phyloP scores from a whole-genome alignment of 23 red algal genomes.

The Gracilaria domingensis region DNA sequence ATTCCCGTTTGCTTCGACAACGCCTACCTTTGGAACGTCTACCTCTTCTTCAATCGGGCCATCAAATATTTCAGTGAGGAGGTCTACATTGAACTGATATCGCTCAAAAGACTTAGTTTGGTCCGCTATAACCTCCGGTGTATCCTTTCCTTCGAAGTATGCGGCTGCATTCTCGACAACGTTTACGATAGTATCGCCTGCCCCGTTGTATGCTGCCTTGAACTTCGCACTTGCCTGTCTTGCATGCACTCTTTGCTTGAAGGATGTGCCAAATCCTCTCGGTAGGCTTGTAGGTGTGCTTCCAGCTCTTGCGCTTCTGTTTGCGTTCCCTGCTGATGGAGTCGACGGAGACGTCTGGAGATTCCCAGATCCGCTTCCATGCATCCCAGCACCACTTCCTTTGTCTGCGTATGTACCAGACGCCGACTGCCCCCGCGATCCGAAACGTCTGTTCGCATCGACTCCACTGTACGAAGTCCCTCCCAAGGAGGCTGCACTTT shows the following conservation, averaged over 20 bases:
- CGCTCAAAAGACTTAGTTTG: constrained; percentile 69
- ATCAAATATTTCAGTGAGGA: constrained; percentile 73
- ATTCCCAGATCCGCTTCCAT: not conserved
- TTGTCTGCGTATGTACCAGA: constrained; percentile 14
- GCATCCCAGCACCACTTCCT: not conserved
- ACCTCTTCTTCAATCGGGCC: constrained; percentile 40
- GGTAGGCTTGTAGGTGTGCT: constrained; percentile 21
- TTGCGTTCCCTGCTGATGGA: constrained; percentile 24
- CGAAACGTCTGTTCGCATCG: constrained; percentile 15
- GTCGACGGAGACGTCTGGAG: constrained; percentile 28
- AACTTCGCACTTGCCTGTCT: constrained; percentile 61
- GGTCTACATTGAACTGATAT: constrained; percentile 79
- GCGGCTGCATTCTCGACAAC: constrained; percentile 78
- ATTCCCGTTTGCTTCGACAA: constrained; percentile 1
- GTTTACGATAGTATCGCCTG: constrained; percentile 64
- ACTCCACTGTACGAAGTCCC: constrained; percentile 6
- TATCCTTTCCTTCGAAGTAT: constrained; percentile 75
- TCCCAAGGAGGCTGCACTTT: constrained; percentile 24
- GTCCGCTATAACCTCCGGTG: constrained; percentile 51
- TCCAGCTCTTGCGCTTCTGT: not conserved
- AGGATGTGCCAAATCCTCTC: constrained; percentile 41
- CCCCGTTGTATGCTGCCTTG: constrained; percentile 78
- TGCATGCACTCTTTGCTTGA: constrained; percentile 81
- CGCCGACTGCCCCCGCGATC: constrained; percentile 2
- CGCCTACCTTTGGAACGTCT: not conserved